A percentile compares a stretch with the other conserved stretches of the same genome.
These are phyloP conservation scores for Wickerhamomyces rabaulensis DNA, from an alignment of 805 yeast species.

Conservation along the genomic window DNA sequence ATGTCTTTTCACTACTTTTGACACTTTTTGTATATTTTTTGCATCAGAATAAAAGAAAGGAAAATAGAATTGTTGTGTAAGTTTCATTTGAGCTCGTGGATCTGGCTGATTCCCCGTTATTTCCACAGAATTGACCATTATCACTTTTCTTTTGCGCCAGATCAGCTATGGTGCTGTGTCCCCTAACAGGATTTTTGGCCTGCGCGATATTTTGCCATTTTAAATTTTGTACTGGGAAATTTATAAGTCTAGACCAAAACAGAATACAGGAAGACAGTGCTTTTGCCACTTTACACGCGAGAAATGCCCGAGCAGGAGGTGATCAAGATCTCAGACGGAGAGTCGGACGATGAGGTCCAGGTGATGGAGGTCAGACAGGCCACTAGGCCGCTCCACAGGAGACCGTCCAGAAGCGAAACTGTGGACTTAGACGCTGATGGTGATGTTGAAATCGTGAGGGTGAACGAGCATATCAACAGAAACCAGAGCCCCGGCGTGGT, in stretches of 20 bases:
- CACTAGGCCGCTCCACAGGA: slow-evolving; percentile 15
- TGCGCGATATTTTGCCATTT: no score
- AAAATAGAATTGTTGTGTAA: neutral
- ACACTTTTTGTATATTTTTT: neutral
- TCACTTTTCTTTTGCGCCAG: neutral
- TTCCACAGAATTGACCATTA: no score
- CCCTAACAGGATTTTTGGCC: neutral
- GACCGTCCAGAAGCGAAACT: neutral
- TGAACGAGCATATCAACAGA: neutral
- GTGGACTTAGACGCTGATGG: slow-evolving; percentile 3
- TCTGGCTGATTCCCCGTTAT: no score
- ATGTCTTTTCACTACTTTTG: neutral
- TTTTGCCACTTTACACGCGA: neutral
- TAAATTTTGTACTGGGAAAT: neutral
- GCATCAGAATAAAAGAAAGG: neutral
- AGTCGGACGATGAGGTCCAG: slow-evolving; percentile 22
- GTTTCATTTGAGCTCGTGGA: neutral
- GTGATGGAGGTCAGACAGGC: slow-evolving; percentile 11
- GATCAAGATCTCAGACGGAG: slow-evolving; percentile 20
- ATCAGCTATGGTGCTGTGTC: neutral
- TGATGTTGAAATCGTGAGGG: slow-evolving; percentile 7
- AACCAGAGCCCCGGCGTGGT: neutral
- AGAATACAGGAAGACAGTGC: neutral
- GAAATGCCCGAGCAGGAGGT: neutral
- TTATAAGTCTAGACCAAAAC: neutral